Conservation (phyloP, 345 rosid genomes). For the Brassica incana region DNA sequence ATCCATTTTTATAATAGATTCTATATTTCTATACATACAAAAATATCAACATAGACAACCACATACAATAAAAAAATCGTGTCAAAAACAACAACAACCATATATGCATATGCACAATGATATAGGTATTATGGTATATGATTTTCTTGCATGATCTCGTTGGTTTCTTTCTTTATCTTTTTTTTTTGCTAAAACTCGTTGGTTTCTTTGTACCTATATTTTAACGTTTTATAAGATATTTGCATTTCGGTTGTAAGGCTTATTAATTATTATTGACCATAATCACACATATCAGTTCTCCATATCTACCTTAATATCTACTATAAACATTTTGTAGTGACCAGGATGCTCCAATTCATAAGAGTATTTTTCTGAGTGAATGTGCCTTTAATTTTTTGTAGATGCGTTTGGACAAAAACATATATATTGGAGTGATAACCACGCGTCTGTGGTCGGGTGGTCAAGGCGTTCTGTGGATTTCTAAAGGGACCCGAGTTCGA, state of each 20-base stretch:
- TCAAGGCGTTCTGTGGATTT: no score
- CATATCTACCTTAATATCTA: not conserved
- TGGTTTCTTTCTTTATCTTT: no score
- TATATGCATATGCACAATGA: not conserved
- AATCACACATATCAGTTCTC: not conserved
- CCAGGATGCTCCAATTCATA: not conserved
- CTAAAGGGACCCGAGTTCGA: no score
- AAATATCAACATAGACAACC: slow-evolving; percentile 22
- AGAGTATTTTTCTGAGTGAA: not conserved
- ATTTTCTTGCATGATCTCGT: slow-evolving; percentile 24
- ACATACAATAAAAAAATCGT: not conserved
- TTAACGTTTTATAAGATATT: not conserved
- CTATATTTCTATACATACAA: not conserved
- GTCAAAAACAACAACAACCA: not conserved
- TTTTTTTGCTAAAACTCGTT: not conserved
- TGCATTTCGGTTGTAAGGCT: slow-evolving; percentile 3
- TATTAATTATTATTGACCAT: not conserved
- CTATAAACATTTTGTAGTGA: not conserved
- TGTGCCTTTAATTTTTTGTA: not conserved
- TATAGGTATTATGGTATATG: not conserved
- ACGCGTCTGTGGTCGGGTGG: no score
- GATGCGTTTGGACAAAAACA: not conserved
- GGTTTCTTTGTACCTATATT: not conserved
- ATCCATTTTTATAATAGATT: slow-evolving; percentile 12
- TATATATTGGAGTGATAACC: not conserved